Percentiles rank a stretch among this genome's conserved stretches.
phyloP scores from a whole-genome alignment of 371 early-diverging fungal species.

The Circinella minor region DNA sequence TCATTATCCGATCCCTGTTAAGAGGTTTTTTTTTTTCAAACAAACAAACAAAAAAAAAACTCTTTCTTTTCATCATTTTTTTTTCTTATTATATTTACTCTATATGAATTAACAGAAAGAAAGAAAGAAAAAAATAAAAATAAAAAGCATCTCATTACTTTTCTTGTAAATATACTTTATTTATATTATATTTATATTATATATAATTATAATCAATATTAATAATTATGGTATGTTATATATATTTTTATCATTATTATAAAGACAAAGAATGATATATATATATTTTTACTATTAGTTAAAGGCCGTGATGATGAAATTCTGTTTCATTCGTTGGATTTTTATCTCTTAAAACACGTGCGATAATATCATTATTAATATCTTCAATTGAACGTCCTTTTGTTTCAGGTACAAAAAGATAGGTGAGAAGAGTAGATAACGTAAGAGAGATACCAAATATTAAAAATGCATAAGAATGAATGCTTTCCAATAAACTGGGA shows the following conservation, averaged over 20 bases:
- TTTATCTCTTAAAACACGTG: background rate
- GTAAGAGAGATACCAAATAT: constrained; percentile 47
- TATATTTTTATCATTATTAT: background rate
- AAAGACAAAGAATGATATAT: background rate
- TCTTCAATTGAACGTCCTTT: constrained; percentile 69
- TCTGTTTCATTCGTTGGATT: background rate
- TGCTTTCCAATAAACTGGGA: constrained; percentile 48
- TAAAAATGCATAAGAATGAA: constrained; percentile 66
- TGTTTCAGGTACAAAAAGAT: constrained; percentile 80
- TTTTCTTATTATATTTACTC: too few species aligned
- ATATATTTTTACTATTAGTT: background rate
- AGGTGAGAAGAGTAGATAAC: constrained; percentile 32
- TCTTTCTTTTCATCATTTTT: too few species aligned
- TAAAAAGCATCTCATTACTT: too few species aligned
- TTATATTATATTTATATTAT: background rate
- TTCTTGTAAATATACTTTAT: too few species aligned
- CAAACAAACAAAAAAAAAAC: too few species aligned
- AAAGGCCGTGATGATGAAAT: background rate
- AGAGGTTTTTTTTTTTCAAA: background rate
- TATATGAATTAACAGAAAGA: too few species aligned
- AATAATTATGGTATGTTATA: background rate
- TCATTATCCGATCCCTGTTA: background rate
- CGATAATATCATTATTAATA: constrained; percentile 29
- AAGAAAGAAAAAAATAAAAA: too few species aligned
- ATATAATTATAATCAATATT: too few species aligned